A percentile compares a stretch with the other conserved stretches of the same genome.
Evolutionary conservation across 768 basidiomycete genomes (phyloP).

Genomic region (Gloeopeniophorella convolvens): DNA sequence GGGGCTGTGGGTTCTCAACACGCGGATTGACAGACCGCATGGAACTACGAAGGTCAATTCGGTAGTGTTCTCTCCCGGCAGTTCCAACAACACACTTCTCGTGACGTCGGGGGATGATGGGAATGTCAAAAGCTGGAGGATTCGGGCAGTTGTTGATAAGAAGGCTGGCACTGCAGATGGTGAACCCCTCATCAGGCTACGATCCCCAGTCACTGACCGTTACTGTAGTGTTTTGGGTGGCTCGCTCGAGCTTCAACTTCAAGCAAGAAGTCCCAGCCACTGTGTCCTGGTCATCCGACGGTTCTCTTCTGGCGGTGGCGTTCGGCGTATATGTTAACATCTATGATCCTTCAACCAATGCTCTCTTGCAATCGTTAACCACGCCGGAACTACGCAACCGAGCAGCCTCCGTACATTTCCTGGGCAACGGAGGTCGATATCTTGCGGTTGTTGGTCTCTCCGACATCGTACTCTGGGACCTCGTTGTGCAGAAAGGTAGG

Average conservation of each 20-base stretch:
- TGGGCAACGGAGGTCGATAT: constrained; percentile 68
- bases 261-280: constrained; percentile 61
- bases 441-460: constrained; percentile 46
- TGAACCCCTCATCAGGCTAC: constrained; percentile 27
- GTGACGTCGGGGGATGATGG: constrained; percentile 75
- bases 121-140: constrained; percentile 74
- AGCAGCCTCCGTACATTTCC: constrained; percentile 48
- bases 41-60: constrained; percentile 54
- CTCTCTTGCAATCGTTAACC: constrained; percentile 48
- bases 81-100: constrained; percentile 36
- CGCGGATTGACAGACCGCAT: constrained; percentile 86
- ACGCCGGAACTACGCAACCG: constrained; percentile 46
- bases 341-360: constrained; percentile 63
- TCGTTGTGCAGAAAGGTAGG: constrained; percentile 56
- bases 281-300: constrained; percentile 78
- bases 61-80: constrained; percentile 60
- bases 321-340: constrained; percentile 62
- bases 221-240: constrained; percentile 66
- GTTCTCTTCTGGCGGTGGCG: constrained; percentile 74
- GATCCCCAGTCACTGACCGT: background rate
- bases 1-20: constrained; percentile 70
- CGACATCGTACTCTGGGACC: constrained; percentile 66
- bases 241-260: constrained; percentile 64
- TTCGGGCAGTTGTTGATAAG: constrained; percentile 41
- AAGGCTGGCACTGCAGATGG: constrained; percentile 43